phyloP scores from a whole-genome alignment of 1,139 yeast genomes.

The Geotrichum europaeum region DNA sequence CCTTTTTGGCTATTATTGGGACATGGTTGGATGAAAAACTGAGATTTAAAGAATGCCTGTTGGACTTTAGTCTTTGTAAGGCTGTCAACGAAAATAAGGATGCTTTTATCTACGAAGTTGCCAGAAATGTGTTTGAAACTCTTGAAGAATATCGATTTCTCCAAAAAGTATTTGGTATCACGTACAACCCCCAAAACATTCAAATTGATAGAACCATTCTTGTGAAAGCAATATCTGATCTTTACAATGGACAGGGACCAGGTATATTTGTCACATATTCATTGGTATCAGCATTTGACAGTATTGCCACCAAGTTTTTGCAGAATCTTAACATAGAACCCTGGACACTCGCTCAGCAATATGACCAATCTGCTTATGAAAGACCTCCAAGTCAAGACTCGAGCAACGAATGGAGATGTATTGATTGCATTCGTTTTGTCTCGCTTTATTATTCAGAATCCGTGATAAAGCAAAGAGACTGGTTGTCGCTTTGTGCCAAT shows the following conservation, averaged over 20 bases:
- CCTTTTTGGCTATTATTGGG: constrained; percentile 1
- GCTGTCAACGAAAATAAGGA: background rate
- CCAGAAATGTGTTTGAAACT: background rate
- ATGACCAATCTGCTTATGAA: background rate
- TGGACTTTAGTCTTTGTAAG: background rate
- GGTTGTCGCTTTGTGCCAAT: background rate
- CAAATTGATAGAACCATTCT: background rate
- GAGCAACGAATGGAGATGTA: background rate
- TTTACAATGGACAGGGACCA: background rate
- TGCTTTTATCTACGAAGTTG: background rate
- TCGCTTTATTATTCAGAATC: background rate
- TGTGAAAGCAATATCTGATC: background rate
- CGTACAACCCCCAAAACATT: background rate
- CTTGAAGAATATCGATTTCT: background rate
- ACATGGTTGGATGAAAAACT: constrained; percentile 6
- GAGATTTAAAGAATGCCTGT: background rate
- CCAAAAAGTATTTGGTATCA: background rate
- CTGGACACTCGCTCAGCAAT: constrained; percentile 1
- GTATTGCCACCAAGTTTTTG: constrained; percentile 3
- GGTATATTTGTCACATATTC: constrained; percentile 1
- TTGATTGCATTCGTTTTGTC: background rate
- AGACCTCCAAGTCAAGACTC: background rate
- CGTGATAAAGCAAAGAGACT: background rate
- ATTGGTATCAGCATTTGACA: background rate
- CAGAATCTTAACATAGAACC: background rate